Conservation (phyloP, 768 basidiomycete species). For the Lactifluus pinguis region DNA sequence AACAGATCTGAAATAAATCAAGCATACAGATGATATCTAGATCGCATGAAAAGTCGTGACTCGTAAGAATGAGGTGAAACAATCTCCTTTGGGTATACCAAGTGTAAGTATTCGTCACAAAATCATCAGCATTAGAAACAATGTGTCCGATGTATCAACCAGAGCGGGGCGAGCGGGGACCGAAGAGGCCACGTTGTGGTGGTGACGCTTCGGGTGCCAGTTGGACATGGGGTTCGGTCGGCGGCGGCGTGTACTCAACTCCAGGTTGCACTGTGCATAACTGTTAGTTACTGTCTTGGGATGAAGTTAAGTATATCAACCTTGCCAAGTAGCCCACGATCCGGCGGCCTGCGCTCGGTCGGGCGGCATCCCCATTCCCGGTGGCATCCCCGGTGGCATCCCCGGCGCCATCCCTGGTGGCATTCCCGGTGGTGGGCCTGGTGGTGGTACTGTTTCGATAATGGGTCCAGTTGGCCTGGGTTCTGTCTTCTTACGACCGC, state of each 20-base stretch:
- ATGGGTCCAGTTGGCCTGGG: conserved; percentile 9
- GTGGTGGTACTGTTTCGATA: background rate
- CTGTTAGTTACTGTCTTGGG: background rate
- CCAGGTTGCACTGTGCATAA: conserved; percentile 46
- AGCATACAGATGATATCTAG: background rate
- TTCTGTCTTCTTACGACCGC: conserved; percentile 16
- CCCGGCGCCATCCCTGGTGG: background rate
- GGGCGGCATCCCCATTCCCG: conserved; percentile 2
- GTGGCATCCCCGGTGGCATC: background rate
- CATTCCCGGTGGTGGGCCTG: background rate
- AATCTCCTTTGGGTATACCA: background rate
- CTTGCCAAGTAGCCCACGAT: conserved; percentile 38
- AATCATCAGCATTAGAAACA: background rate
- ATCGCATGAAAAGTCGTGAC: background rate
- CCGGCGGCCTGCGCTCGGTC: conserved; percentile 21
- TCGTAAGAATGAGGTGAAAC: background rate
- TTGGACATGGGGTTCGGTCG: conserved; percentile 43
- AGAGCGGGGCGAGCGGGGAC: conserved; percentile 57
- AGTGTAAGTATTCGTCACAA: background rate
- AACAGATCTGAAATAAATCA: background rate
- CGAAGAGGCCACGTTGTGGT: conserved; percentile 57
- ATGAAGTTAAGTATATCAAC: conserved; percentile 23
- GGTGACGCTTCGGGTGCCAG: conserved; percentile 49
- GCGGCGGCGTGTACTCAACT: conserved; percentile 50
- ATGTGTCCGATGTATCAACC: background rate